Conservation (phyloP, 176 grass and related monocot species). For the Ananas comosus region DNA sequence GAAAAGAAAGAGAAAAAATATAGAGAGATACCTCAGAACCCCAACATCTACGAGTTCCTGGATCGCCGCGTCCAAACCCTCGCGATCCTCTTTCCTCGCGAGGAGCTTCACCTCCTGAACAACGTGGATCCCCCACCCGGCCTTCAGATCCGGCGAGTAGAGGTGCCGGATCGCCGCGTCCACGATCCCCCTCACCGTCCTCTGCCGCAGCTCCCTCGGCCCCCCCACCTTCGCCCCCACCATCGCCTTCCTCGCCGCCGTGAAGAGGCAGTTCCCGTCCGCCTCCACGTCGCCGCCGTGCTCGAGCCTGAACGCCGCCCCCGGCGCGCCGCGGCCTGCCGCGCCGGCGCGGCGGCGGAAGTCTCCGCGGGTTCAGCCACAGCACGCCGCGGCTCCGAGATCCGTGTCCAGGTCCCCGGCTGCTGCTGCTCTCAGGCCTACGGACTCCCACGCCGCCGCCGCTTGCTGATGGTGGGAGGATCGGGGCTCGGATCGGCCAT, state of each 20-base stretch:
- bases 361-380: constrained; percentile 55
- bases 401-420: constrained; percentile 60
- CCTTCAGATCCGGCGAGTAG: constrained; percentile 80
- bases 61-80: constrained; percentile 46
- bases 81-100: constrained; percentile 48
- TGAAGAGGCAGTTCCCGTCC: constrained; percentile 93
- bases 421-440: constrained; percentile 92
- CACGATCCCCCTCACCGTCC: constrained; percentile 8
- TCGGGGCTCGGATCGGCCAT: constrained; percentile 31
- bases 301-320: constrained; percentile 56
- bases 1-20: neutral
- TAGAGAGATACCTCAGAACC: constrained; percentile 56
- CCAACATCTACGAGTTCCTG: constrained; percentile 70
- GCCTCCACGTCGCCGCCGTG: constrained; percentile 87
- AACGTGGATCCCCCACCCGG: constrained; percentile 87
- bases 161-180: constrained; percentile 66
- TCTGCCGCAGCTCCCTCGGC: constrained; percentile 40
- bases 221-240: constrained; percentile 37
- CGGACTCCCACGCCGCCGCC: constrained; percentile 39
- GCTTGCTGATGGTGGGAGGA: neutral
- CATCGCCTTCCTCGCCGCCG: constrained; percentile 53
- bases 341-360: neutral
- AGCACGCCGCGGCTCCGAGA: constrained; percentile 79
- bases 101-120: constrained; percentile 95
- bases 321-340: neutral